These are phyloP conservation scores for Phytophthora hybrid DNA, from an alignment of 352 stramenopile species.

Conservation along the genomic window DNA sequence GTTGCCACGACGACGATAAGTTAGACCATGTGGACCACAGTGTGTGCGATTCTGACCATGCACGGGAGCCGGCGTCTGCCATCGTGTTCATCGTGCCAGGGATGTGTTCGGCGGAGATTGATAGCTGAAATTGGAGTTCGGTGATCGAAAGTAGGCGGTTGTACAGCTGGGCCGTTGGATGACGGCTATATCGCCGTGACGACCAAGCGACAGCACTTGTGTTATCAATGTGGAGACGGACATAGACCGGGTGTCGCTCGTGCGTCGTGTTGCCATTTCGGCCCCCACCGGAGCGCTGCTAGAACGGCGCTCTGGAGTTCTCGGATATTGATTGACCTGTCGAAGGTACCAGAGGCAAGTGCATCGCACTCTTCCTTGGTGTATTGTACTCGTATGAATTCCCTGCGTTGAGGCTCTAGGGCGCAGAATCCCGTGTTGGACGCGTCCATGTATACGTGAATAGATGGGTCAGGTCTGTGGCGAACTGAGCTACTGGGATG, in stretches of 20 bases:
- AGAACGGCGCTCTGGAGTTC: slow-evolving; percentile 25
- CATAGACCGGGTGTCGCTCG: too few relatives aligned
- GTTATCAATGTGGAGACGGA: slow-evolving; percentile 30
- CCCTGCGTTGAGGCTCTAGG: slow-evolving; percentile 6
- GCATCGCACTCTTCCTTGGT: background rate
- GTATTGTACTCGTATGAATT: slow-evolving; percentile 25
- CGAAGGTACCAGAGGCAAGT: too few relatives aligned
- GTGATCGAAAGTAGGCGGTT: slow-evolving; percentile 25
- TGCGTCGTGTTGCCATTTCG: too few relatives aligned
- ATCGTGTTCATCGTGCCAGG: slow-evolving; percentile 21
- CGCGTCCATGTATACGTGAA: slow-evolving; percentile 36
- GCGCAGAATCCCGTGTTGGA: slow-evolving; percentile 22
- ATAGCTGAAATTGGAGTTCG: slow-evolving; percentile 11
- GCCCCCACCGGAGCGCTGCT: background rate
- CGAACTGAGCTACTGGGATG: slow-evolving; percentile 20
- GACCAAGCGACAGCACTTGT: slow-evolving; percentile 23
- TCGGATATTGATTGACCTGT: background rate
- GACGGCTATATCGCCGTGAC: background rate
- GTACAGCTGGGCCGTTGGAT: slow-evolving; percentile 7
- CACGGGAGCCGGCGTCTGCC: slow-evolving; percentile 19
- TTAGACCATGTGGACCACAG: slow-evolving; percentile 27
- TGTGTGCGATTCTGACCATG: slow-evolving; percentile 11
- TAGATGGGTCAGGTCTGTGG: background rate
- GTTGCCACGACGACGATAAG: slow-evolving; percentile 19
- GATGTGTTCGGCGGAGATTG: slow-evolving; percentile 31